Percentiles rank a stretch among this genome's conserved stretches.
phyloP scores from a whole-genome alignment of 768 basidiomycete species.

The Rossbeevera mucosa region DNA sequence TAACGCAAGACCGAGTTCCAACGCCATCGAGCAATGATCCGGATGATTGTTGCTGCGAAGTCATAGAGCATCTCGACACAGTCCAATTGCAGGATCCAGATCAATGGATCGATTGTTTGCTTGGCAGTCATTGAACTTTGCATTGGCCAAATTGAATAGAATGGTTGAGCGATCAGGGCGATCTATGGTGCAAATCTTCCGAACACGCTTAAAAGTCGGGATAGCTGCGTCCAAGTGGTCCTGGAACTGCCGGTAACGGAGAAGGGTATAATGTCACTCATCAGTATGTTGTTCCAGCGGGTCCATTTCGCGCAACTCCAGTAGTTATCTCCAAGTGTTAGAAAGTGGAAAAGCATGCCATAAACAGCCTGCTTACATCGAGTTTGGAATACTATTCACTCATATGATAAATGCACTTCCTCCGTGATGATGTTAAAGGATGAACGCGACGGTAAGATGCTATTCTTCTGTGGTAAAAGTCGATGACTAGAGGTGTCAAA shows the following conservation, averaged over 20 bases:
- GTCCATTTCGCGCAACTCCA: background rate
- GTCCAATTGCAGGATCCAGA: background rate
- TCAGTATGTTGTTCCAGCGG: background rate
- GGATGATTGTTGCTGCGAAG: background rate
- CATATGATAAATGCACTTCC: background rate
- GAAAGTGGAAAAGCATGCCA: background rate
- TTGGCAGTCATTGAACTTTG: background rate
- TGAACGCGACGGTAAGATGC: background rate
- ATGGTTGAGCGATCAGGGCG: background rate
- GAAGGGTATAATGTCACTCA: background rate
- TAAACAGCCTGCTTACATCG: background rate
- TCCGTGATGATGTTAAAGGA: background rate
- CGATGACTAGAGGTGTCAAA: background rate
- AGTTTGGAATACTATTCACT: background rate
- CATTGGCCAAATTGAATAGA: background rate
- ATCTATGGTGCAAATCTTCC: background rate
- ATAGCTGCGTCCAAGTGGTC: background rate
- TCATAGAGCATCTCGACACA: background rate
- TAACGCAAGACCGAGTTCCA: background rate
- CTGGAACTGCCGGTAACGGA: background rate
- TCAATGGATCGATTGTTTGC: background rate
- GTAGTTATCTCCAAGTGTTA: background rate
- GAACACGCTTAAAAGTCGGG: background rate
- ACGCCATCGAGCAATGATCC: background rate
- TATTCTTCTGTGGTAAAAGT: background rate